Conservation (phyloP, 2,329 filamentous ascomycete species). For the Alternaria panax region DNA sequence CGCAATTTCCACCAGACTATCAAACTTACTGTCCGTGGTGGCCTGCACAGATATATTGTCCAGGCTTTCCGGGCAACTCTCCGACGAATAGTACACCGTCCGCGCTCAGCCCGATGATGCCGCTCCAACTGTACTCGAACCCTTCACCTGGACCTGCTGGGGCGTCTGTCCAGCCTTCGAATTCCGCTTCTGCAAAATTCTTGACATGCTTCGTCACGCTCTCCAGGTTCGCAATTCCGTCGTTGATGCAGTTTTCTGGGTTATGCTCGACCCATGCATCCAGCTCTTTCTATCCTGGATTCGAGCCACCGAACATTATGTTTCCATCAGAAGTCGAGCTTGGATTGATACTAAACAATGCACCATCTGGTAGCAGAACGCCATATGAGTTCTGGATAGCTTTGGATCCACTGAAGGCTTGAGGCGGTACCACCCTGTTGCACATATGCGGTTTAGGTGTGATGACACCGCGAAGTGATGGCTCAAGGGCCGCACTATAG, state of each 20-base stretch:
- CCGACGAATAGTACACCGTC: constrained; percentile 40
- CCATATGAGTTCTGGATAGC: constrained; percentile 44
- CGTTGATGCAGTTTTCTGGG: constrained; percentile 22
- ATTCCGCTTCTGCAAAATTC: constrained; percentile 32
- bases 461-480: constrained; percentile 29
- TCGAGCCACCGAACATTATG: constrained; percentile 45
- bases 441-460: constrained; percentile 42
- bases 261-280: constrained; percentile 40
- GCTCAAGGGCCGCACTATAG: constrained; percentile 36
- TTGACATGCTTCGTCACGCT: constrained; percentile 35
- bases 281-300: constrained; percentile 41
- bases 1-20: background rate
- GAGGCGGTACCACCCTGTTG: constrained; percentile 33
- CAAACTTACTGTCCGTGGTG: constrained; percentile 40
- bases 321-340: constrained; percentile 40
- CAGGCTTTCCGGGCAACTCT: constrained; percentile 29
- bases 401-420: constrained; percentile 24
- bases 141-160: constrained; percentile 30
- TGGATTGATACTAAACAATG: constrained; percentile 44
- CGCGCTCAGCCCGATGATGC: constrained; percentile 35
- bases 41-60: constrained; percentile 39
- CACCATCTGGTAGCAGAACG: constrained; percentile 40
- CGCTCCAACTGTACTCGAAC: constrained; percentile 42
- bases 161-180: constrained; percentile 33
- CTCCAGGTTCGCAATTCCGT: constrained; percentile 33